Evolutionary conservation across 208 protist genomes (phyloP).

Genomic region (Balamuthia mandrillaris): DNA sequence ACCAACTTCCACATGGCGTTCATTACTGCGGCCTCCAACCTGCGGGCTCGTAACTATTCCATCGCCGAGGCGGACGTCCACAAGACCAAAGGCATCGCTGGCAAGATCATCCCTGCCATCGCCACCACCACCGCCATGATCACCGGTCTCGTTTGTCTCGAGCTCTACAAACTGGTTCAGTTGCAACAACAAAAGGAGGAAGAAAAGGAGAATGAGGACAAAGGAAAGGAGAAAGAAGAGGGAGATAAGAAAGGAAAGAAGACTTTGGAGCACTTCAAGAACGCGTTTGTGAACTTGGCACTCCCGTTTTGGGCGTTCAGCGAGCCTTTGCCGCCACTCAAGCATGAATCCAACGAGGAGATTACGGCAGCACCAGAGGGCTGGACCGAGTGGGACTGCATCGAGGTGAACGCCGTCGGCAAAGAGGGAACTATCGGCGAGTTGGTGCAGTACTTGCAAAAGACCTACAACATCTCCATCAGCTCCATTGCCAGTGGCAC

Average conservation of each 20-base stretch:
- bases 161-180: constrained; percentile 91
- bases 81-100: constrained; percentile 77
- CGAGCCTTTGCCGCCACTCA: constrained; percentile 80
- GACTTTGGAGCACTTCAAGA: constrained; percentile 68
- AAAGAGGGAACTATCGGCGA: background rate
- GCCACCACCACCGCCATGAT: constrained; percentile 99
- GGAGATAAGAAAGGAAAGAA: background rate
- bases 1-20: constrained; percentile 65
- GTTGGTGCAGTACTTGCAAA: background rate
- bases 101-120: constrained; percentile 99
- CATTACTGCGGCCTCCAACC: constrained; percentile 73
- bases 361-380: no score
- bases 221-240: background rate
- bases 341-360: constrained; percentile 19
- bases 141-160: constrained; percentile 93
- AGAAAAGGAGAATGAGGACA: background rate
- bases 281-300: constrained; percentile 96
- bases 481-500: background rate
- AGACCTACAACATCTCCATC: background rate
- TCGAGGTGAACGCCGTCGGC: background rate
- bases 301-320: constrained; percentile 93
- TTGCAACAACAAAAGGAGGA: background rate
- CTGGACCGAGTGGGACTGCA: background rate
- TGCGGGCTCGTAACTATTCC: constrained; percentile 76
- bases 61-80: constrained; percentile 64